Conservation (phyloP, 306 rosid species). For the Prunus persica region Prunus_persica_NCBIv2 NC_034009.1:9609501-9610000, state of each 20-base stretch:
- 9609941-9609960: conserved; percentile 95
- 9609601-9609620: neutral
- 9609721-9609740: conserved; percentile 85
- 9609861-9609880: conserved; percentile 17
- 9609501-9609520: conserved; percentile 3
- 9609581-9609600: neutral
- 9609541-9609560: neutral
- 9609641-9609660: conserved; percentile 19
- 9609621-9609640: neutral
- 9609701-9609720: conserved; percentile 65
- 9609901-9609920: conserved; percentile 98
- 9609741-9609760: conserved; percentile 99
- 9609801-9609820: neutral
- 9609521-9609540: neutral
- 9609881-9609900: conserved; percentile 30
- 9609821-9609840: neutral
- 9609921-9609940: conserved; percentile 98
- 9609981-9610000: conserved; percentile 99
- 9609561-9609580: neutral
- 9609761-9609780: conserved; percentile 96
- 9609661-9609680: conserved; percentile 48
- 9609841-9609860: neutral
- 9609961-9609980: conserved; percentile 98
- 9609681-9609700: conserved; percentile 93
- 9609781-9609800: conserved; percentile 61